Base-by-base conservation (phyloP, 1,284 basidiomycete genomes). In the Heliocybe sulcata region DNA sequence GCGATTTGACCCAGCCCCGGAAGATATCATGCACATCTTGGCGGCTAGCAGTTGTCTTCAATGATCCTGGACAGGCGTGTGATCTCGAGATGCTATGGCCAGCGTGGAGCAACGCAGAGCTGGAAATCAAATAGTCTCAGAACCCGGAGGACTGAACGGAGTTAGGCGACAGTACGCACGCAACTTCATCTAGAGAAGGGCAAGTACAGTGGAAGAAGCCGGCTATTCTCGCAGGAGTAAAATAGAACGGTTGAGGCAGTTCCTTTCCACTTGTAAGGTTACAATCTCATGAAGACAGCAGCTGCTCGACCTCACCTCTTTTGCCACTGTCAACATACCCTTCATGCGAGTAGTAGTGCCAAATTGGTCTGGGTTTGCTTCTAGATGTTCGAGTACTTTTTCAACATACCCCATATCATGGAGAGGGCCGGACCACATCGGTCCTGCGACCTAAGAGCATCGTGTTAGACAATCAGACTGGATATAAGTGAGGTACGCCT, bases 371-470 rank as follows among this genome's bases (percentile, higher is more conserved):
- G 77, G 64, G 57, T 83, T 80, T 14, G 64, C 70, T 59, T 90
- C 81, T 8, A 97, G 74, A 61, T 92, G 88, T 25, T 80, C 72
- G n/a, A 98, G 73, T 8, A 96, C 83, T 58, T 83, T 81, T 10
- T 73, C 67, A 26, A 93, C 80, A 63, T 98, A 99, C 0, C 73
- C 74, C 1, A 73, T 65, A 65, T 95, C 82, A 64, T 99, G 96
- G 22, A 99, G 72, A 0, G 88, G 81, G 1, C 90, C 95, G 14
- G 90, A 83, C 96, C 96, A 99, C 91, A 99, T 95, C 0, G 96
- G 96, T 0, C 96, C 96, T 20, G 91, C 93, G 26, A 94, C 65
- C 89, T 90, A 55, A 29, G 27, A 12, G 47, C 11, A 29, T 29
- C 23, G 54, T 35, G 35, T 23, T n/a, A 54, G 38, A 45, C 29